Evolutionary conservation across 2,329 filamentous ascomycete species (phyloP), one percentile per base, ranked within the genome.

Genomic region (Ceratocystis eucalypticola): DNA sequence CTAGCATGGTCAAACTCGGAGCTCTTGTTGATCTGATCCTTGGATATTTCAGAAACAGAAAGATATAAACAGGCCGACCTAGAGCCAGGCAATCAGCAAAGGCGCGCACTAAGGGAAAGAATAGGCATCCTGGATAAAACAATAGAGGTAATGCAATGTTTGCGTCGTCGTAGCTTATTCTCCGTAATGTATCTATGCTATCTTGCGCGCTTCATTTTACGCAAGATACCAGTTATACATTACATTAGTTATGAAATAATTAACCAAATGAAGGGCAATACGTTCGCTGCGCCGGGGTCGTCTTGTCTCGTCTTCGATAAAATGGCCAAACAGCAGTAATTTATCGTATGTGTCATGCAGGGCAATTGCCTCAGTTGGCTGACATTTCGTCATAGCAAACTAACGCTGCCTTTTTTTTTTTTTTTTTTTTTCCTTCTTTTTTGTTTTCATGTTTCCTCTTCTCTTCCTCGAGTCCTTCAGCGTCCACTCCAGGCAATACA

Each of bases 1-100:
- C 48, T 53, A 53, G 20, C 25, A 53, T 53, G 48, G 20, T 37
- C 15, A 59, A 59, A 59, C 55, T 59, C 25, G 12, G 55, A 7
- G n/a, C 55, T 33, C 55, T 33, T 33, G 55, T 2, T 59, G 55
- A 59, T 59, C 55, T 59, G 55, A 59, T 59, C 55, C 55, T 25
- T 37, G 8, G 55, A 20, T 59, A 59, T 59, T 59, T 59, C 55
- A 59, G 25, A 59, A 33, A n/a, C 30, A n/a, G 28, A 3, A 59
- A 37, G 17, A 37, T 59, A 37, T 37, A 33, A 59, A 30, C 55
- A 59, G 33, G 48, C 48, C 5, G 48, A 8, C 20, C 48, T 20
- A 50, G 7, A 22, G 55, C 25, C 17, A 28, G 8, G 22, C 20
- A 59, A 25, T 15, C 5, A 30, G 25, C 28, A 37, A 30, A 15